Percentiles rank a stretch among this genome's conserved stretches.
Evolutionary conservation across 257 asterid genomes (phyloP).

Genomic region (Apocynum venetum): DNA sequence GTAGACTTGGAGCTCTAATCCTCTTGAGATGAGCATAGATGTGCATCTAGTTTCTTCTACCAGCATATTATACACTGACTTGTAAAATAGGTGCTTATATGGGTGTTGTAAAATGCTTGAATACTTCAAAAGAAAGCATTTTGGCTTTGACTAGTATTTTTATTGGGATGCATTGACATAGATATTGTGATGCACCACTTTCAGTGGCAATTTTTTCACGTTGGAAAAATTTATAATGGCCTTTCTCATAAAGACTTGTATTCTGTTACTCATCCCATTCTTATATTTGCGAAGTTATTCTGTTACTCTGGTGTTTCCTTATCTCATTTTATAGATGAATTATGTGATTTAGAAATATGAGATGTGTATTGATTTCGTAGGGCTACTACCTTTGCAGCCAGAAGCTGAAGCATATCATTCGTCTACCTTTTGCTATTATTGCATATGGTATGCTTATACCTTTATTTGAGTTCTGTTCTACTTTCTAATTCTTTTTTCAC

Average conservation of each 20-base stretch:
- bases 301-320: background rate
- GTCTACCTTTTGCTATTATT: conserved; percentile 81
- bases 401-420: conserved; percentile 88
- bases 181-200: background rate
- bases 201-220: background rate
- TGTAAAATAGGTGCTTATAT: background rate
- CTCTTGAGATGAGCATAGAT: background rate
- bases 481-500: background rate
- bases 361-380: conserved; percentile 41
- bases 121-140: too few species aligned
- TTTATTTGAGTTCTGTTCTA: conserved; percentile 3
- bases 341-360: background rate
- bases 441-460: conserved; percentile 71
- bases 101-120: background rate
- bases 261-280: background rate
- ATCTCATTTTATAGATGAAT: background rate
- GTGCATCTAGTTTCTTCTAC: background rate
- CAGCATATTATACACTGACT: background rate
- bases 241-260: background rate
- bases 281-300: background rate
- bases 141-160: background rate
- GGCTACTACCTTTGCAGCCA: conserved; percentile 98
- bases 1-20: background rate
- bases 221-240: background rate
- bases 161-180: background rate